A percentile compares a stretch with the other conserved stretches of the same genome.
Evolutionary conservation across 1,284 basidiomycete genomes (phyloP).

Genomic region (Puccinia triticina): DNA sequence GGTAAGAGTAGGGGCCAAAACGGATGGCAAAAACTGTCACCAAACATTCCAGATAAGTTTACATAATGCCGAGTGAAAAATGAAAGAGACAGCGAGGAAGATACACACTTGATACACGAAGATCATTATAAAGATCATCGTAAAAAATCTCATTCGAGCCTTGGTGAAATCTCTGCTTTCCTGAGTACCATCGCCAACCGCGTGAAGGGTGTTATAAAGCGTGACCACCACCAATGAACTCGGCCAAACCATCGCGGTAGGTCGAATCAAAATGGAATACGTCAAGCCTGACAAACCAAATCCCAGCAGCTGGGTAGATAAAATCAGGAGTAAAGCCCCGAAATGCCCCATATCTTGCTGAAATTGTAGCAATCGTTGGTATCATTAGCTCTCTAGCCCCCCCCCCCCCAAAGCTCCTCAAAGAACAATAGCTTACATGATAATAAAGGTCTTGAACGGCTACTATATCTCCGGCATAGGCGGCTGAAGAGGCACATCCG

Average conservation of each 20-base stretch:
- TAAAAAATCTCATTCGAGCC: slow-evolving; percentile 45
- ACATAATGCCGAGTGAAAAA: too few species aligned
- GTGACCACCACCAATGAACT: slow-evolving; percentile 59
- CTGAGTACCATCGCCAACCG: slow-evolving; percentile 36
- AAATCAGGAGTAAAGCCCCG: slow-evolving; percentile 62
- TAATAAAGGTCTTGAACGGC: slow-evolving; percentile 58
- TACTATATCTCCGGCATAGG: slow-evolving; percentile 51
- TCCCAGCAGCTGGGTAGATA: slow-evolving; percentile 66
- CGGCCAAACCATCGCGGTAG: slow-evolving; percentile 59
- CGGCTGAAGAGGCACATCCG: slow-evolving; percentile 34
- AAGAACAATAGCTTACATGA: slow-evolving; percentile 63
- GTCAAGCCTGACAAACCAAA: slow-evolving; percentile 65
- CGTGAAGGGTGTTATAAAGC: slow-evolving; percentile 60
- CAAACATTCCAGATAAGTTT: too few species aligned
- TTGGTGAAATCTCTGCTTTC: slow-evolving; percentile 28
- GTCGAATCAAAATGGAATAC: slow-evolving; percentile 58
- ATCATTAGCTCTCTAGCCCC: slow-evolving; percentile 62
- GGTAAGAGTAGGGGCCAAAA: slow-evolving; percentile 59
- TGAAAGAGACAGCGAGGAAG: background rate
- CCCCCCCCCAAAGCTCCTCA: slow-evolving; percentile 62
- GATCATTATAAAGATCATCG: slow-evolving; percentile 30
- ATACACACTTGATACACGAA: slow-evolving; percentile 46
- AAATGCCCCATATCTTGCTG: slow-evolving; percentile 59
- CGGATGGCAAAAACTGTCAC: slow-evolving; percentile 58
- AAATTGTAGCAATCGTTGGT: slow-evolving; percentile 59